Percentiles rank a stretch among this genome's conserved stretches.
Conservation (phyloP, 2,329 filamentous ascomycete genomes). For the Fusarium caatingaense region DNA sequence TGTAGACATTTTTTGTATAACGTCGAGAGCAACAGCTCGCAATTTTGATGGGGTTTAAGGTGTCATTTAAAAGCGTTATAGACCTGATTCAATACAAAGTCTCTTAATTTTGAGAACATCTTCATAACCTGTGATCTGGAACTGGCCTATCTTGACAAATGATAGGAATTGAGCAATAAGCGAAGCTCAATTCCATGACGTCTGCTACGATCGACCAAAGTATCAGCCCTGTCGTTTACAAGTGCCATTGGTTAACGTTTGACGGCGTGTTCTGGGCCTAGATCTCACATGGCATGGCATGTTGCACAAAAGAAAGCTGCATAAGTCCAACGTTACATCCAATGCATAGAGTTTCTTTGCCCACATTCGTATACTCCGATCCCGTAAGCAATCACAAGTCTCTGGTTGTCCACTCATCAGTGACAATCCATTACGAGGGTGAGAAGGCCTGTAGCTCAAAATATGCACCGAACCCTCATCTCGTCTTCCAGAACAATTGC, state of each 20-base stretch:
- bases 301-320: conserved; percentile 14
- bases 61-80: conserved; percentile 42
- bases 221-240: conserved; percentile 16
- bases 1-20: conserved; percentile 40
- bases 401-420: neutral
- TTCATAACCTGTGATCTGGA: neutral
- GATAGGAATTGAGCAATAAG: neutral
- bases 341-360: neutral
- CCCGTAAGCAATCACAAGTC: neutral
- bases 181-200: conserved; percentile 22
- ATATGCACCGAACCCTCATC: neutral
- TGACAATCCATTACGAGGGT: neutral
- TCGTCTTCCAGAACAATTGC: conserved; percentile 7
- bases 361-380: neutral
- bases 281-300: conserved; percentile 9
- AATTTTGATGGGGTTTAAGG: conserved; percentile 22
- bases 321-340: conserved; percentile 19
- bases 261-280: conserved; percentile 13
- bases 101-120: neutral
- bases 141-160: neutral
- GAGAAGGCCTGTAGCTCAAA: neutral
- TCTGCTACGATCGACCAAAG: neutral
- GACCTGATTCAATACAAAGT: conserved; percentile 30
- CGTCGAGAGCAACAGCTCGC: conserved; percentile 23
- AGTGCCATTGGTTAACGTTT: conserved; percentile 9